Conservation (phyloP, 768 basidiomycete species). For the Suillus subaureus region DNA sequence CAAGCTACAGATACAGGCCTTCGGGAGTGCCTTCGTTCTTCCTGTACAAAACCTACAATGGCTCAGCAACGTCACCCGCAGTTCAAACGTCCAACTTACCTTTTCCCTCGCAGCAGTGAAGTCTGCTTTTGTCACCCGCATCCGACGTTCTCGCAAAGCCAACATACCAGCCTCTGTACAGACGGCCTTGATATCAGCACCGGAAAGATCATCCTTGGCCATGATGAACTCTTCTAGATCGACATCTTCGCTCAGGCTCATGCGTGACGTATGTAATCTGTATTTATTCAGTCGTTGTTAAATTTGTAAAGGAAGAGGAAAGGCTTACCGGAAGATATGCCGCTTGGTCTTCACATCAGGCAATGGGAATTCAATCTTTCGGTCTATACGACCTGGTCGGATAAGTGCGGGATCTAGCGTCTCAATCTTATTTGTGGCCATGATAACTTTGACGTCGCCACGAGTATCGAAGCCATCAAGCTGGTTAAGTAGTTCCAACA, state of each 20-base stretch:
- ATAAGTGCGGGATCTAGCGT: constrained; percentile 97
- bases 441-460: constrained; percentile 99
- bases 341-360: constrained; percentile 99
- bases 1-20: constrained; percentile 73
- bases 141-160: constrained; percentile 91
- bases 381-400: constrained; percentile 96
- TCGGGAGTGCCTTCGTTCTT: constrained; percentile 98
- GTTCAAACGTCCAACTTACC: constrained; percentile 44
- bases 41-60: constrained; percentile 75
- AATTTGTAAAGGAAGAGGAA: neutral
- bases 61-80: constrained; percentile 11
- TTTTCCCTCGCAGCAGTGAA: constrained; percentile 92
- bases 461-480: constrained; percentile 99
- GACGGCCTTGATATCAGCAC: constrained; percentile 98
- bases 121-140: constrained; percentile 91
- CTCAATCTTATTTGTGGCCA: constrained; percentile 99
- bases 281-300: constrained; percentile 13
- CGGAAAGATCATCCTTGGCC: constrained; percentile 94
- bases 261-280: constrained; percentile 90
- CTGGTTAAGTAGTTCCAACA: constrained; percentile 98
- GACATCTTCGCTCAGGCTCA: constrained; percentile 87
- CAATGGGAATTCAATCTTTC: constrained; percentile 97
- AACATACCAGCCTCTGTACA: constrained; percentile 98
- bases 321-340: constrained; percentile 87
- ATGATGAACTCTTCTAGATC: constrained; percentile 95